Evolutionary conservation across 768 basidiomycete genomes (phyloP), one percentile per base, ranked within the genome.

Genomic region (Pleurotus salmoneostramineus): DNA sequence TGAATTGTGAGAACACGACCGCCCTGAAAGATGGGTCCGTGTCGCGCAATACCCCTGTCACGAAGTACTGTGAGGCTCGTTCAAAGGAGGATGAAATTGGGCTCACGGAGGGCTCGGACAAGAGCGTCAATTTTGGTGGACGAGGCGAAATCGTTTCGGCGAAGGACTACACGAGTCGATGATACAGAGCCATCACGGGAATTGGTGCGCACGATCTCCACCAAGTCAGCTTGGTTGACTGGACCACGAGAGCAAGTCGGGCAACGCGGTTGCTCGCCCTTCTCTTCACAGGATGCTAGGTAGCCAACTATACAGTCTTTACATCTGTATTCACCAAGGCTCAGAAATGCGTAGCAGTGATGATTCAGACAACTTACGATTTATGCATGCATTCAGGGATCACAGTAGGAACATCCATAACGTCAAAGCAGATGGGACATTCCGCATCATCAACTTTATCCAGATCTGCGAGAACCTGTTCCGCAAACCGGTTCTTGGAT

Each of bases 71-170:
- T 44, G 7, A 54, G 56, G 31, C 55, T 7, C n/a, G 40, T 31
- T 44, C 27, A 37, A 10, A 32, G 3, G 32, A 47, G 33, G 50
- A 42, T 15, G 21, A 27, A 45, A 17, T 32, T 27, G 6, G 57
- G 75, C 77, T 55, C 66, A 83, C 91, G 79, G 4, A 98, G 79
- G 66, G 88, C 82, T 58, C 83, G 78, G 6, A 91, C 70, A 31
- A 98, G 73, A 1, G 95, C 95, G 56, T 94, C 83, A 3, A 98
- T 76, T 71, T 98, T 98, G 0, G 95, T 97, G 6, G 92, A 95
- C 3, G 92, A 89, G 40, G 84, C 81, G 71, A 97, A 93, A 71
- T 95, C 85, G 62, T 93, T 93, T 62, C 85, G 83, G 8, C 90
- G 78, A 46, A 95, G 71, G 11, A 82, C 72, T 31, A 93, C 75